A percentile compares a stretch with the other conserved stretches of the same genome.
phyloP scores from a whole-genome alignment of 202 grass and related monocot species.

The Panicum hallii region DNA sequence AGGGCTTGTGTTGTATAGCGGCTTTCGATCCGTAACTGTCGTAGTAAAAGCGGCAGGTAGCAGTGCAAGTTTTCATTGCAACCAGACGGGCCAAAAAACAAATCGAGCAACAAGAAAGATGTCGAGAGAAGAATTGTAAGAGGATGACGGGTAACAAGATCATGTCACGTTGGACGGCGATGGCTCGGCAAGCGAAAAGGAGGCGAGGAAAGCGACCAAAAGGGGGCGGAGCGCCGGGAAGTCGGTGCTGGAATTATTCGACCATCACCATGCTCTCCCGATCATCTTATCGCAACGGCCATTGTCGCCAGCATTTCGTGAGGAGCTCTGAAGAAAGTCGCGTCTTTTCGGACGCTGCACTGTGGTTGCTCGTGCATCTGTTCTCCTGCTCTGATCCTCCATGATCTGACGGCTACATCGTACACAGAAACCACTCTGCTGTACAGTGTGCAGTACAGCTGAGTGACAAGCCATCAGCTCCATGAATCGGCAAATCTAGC shows the following conservation, averaged over 20 bases:
- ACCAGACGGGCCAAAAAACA: background rate
- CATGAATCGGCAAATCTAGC: background rate
- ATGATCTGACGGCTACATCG: constrained; percentile 10
- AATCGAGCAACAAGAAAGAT: background rate
- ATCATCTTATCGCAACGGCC: background rate
- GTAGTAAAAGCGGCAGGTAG: background rate
- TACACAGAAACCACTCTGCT: background rate
- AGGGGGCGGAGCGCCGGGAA: constrained; percentile 9
- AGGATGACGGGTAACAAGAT: background rate
- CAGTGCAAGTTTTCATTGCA: background rate
- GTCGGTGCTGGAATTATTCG: constrained; percentile 30
- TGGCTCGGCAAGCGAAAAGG: background rate
- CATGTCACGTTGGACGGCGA: background rate
- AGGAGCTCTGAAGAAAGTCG: background rate
- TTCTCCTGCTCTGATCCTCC: background rate
- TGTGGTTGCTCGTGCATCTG: background rate
- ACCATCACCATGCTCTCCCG: background rate
- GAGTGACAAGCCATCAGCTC: background rate
- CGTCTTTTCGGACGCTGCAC: background rate
- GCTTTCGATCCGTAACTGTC: background rate
- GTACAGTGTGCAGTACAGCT: background rate
- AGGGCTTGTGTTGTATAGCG: constrained; percentile 1
- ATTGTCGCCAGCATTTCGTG: background rate
- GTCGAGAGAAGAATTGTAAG: background rate
- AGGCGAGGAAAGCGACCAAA: constrained; percentile 12